phyloP scores from a whole-genome alignment of 1,284 basidiomycete genomes.

The Ceraceosorus bombacis region DNA sequence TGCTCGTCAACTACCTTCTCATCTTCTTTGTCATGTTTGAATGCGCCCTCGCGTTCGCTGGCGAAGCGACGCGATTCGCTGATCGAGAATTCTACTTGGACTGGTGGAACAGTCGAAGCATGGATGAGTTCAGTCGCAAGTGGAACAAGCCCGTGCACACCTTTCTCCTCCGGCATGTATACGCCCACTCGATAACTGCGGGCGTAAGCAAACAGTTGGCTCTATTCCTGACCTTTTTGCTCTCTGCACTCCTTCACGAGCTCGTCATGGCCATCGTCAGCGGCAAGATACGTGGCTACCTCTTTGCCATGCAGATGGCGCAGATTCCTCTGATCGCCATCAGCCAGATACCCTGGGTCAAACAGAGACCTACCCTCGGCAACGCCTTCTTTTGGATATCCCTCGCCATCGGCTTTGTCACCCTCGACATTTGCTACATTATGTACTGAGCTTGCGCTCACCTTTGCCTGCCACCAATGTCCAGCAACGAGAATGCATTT shows the following conservation, averaged over 20 bases:
- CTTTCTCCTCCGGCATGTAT: constrained; percentile 90
- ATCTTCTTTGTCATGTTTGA: constrained; percentile 50
- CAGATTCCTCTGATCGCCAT: constrained; percentile 86
- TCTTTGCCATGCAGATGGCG: constrained; percentile 59
- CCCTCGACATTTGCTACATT: constrained; percentile 73
- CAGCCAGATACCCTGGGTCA: constrained; percentile 54
- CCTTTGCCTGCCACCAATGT: no score
- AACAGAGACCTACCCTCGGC: constrained; percentile 32
- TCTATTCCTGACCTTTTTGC: constrained; percentile 81
- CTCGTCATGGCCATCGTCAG: constrained; percentile 74
- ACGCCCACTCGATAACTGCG: constrained; percentile 68
- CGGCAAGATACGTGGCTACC: constrained; percentile 46
- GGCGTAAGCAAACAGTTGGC: constrained; percentile 68
- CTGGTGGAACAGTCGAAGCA: constrained; percentile 93
- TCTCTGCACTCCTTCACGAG: constrained; percentile 63
- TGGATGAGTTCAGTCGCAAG: constrained; percentile 71
- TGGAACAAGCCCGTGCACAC: constrained; percentile 62
- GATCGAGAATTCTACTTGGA: constrained; percentile 96
- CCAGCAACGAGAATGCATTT: no score
- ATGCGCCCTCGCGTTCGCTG: constrained; percentile 88
- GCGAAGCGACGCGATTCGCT: constrained; percentile 71
- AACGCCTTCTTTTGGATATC: constrained; percentile 85
- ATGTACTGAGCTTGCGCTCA: constrained; percentile 17
- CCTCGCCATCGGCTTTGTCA: constrained; percentile 71
- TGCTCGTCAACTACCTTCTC: constrained; percentile 62